Conservation (phyloP, 2,329 filamentous ascomycete genomes). For the Xylaria hypoxylon region DNA sequence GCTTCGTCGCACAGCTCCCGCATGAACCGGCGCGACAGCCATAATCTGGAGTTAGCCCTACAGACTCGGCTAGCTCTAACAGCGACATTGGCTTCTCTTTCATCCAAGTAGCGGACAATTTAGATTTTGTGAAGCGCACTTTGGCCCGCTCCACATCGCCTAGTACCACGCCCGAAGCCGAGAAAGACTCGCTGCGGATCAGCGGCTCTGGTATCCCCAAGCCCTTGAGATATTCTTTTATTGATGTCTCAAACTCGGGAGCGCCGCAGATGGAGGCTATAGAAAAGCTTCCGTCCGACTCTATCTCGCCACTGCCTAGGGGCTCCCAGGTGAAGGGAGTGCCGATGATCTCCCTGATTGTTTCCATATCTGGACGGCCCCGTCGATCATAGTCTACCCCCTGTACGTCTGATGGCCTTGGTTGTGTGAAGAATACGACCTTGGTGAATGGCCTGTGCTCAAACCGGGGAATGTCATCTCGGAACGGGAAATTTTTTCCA, state of each 20-base stretch:
- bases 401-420: constrained; percentile 29
- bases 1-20: constrained; percentile 42
- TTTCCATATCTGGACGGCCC: constrained; percentile 38
- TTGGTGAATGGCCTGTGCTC: constrained; percentile 28
- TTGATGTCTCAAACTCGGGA: constrained; percentile 35
- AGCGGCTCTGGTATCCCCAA: constrained; percentile 28
- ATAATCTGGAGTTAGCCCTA: constrained; percentile 44
- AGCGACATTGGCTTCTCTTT: constrained; percentile 39
- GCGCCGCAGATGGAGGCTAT: constrained; percentile 41
- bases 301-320: constrained; percentile 32
- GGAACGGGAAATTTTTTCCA: constrained; percentile 33
- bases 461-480: constrained; percentile 33
- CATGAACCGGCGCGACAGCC: constrained; percentile 44
- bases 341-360: constrained; percentile 33
- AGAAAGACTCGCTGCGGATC: constrained; percentile 43
- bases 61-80: constrained; percentile 44
- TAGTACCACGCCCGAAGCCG: constrained; percentile 20
- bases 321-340: constrained; percentile 37
- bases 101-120: constrained; percentile 37
- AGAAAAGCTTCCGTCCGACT: constrained; percentile 37
- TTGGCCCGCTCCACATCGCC: constrained; percentile 37
- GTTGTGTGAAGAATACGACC: constrained; percentile 42
- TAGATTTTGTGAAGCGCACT: constrained; percentile 42
- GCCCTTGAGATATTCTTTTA: constrained; percentile 28
- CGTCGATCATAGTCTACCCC: constrained; percentile 37